These are phyloP conservation scores for Russula earlei DNA, from an alignment of 768 basidiomycete species.

Conservation along the genomic window DNA sequence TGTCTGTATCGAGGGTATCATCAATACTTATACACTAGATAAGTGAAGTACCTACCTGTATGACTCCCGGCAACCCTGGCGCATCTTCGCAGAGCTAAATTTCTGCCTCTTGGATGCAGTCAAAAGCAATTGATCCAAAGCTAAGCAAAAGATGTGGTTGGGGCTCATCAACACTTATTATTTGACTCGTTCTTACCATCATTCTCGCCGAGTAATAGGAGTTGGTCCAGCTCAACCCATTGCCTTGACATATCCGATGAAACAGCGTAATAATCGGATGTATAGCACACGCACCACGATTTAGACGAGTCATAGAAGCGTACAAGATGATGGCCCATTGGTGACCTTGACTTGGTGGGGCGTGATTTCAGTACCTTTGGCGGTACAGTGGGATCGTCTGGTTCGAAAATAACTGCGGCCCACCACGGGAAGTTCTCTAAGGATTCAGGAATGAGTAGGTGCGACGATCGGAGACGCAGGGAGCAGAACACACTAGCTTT, in stretches of 20 bases:
- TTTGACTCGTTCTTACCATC: slow-evolving; percentile 38
- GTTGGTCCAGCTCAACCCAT: slow-evolving; percentile 44
- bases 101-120: slow-evolving; percentile 44
- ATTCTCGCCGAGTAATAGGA: slow-evolving; percentile 64
- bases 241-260: slow-evolving; percentile 38
- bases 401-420: slow-evolving; percentile 70
- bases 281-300: slow-evolving; percentile 42
- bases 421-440: slow-evolving; percentile 77
- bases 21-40: neutral
- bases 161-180: neutral
- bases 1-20: neutral
- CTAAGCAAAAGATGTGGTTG: slow-evolving; percentile 30
- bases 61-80: slow-evolving; percentile 50
- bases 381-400: slow-evolving; percentile 44
- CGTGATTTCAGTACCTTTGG: slow-evolving; percentile 26
- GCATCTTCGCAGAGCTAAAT: slow-evolving; percentile 46
- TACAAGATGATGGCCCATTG: slow-evolving; percentile 50
- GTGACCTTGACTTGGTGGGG: slow-evolving; percentile 27
- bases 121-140: slow-evolving; percentile 55
- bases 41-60: slow-evolving; percentile 35
- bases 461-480: neutral
- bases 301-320: slow-evolving; percentile 65
- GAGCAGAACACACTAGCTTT: slow-evolving; percentile 47
- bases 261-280: neutral
- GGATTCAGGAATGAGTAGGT: neutral